phyloP scores from a whole-genome alignment of 306 rosid genomes.

The Vigna mungo region DNA sequence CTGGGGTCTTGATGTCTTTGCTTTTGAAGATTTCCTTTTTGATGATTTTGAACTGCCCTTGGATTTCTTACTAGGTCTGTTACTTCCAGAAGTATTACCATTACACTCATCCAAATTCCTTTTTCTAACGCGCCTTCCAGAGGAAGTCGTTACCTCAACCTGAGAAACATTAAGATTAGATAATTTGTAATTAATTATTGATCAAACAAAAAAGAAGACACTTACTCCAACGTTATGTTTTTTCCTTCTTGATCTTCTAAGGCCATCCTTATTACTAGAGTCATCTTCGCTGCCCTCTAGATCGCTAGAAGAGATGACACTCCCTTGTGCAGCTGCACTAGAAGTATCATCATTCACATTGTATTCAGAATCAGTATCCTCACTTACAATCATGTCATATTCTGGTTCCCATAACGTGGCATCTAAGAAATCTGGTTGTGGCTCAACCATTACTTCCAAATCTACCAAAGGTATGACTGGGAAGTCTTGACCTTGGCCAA shows the following conservation, averaged over 20 bases:
- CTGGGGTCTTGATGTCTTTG: slow-evolving; percentile 70
- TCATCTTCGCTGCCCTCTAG: slow-evolving; percentile 68
- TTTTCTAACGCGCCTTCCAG: slow-evolving; percentile 80
- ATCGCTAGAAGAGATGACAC: slow-evolving; percentile 67
- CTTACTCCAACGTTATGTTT: slow-evolving; percentile 60
- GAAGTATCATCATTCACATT: slow-evolving; percentile 72
- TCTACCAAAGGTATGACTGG: slow-evolving; percentile 83
- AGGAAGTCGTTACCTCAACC: slow-evolving; percentile 59
- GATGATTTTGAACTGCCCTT: slow-evolving; percentile 55
- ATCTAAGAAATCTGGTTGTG: slow-evolving; percentile 77
- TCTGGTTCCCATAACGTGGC: slow-evolving; percentile 88
- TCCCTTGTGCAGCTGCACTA: slow-evolving; percentile 72
- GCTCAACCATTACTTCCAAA: slow-evolving; percentile 80
- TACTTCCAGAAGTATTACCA: slow-evolving; percentile 56
- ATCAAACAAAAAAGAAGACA: slow-evolving; percentile 31
- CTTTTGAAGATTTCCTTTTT: slow-evolving; percentile 63
- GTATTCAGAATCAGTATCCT: slow-evolving; percentile 85
- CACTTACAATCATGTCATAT: slow-evolving; percentile 63
- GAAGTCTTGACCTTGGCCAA: slow-evolving; percentile 68
- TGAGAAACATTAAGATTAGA: slow-evolving; percentile 50
- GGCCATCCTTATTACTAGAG: slow-evolving; percentile 60
- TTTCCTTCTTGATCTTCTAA: slow-evolving; percentile 82
- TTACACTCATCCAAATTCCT: slow-evolving; percentile 71
- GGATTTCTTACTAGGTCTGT: slow-evolving; percentile 54
- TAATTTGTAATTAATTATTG: slow-evolving; percentile 40